Evolutionary conservation across 2,329 filamentous ascomycete species (phyloP).

Genomic region (Xylaria sp.): DNA sequence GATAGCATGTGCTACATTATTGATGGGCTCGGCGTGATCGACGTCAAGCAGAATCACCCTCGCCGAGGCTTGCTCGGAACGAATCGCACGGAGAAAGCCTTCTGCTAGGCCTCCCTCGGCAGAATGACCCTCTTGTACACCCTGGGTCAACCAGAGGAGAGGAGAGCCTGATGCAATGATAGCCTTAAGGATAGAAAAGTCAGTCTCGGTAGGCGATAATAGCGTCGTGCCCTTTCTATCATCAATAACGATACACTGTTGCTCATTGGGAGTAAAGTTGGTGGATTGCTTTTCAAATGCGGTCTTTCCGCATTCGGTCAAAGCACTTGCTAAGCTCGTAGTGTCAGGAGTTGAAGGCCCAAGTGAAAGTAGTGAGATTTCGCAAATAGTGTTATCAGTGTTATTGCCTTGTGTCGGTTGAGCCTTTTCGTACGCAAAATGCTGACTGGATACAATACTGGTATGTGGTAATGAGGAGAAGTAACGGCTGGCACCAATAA

Average conservation of each 20-base stretch:
- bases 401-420: neutral
- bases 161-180: constrained; percentile 33
- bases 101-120: constrained; percentile 39
- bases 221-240: constrained; percentile 38
- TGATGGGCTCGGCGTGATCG: constrained; percentile 30
- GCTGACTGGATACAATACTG: constrained; percentile 21
- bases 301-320: constrained; percentile 23
- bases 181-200: constrained; percentile 37
- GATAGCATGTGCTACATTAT: constrained; percentile 32
- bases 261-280: constrained; percentile 22
- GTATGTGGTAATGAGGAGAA: constrained; percentile 29
- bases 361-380: constrained; percentile 24
- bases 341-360: constrained; percentile 16
- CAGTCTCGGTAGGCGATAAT: constrained; percentile 27
- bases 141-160: constrained; percentile 41
- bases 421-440: constrained; percentile 31
- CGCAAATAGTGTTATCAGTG: neutral
- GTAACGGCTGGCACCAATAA: constrained; percentile 31
- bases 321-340: constrained; percentile 13
- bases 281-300: constrained; percentile 23
- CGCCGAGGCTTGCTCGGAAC: constrained; percentile 42
- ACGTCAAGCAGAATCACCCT: constrained; percentile 40
- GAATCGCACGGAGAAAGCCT: constrained; percentile 42
- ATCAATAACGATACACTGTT: constrained; percentile 38
- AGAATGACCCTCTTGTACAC: constrained; percentile 39